Base-by-base conservation (phyloP, 345 rosid species). In the Populus ilicifolia region DNA sequence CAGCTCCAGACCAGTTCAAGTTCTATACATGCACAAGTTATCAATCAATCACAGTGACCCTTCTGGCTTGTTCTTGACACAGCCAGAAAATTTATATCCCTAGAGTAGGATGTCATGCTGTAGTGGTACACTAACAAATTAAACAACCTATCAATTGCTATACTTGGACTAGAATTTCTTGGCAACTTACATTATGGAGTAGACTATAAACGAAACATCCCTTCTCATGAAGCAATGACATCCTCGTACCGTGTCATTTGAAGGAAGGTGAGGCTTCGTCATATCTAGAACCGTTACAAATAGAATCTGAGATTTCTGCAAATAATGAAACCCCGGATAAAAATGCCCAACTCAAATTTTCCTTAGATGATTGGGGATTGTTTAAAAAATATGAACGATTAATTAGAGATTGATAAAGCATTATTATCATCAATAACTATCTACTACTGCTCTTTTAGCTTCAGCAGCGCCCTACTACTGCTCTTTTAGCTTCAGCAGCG, bases 261-360 rank as follows among this genome's bases (percentile, higher is more conserved):
- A 67, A 75, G 67, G 36, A 74, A 62, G 73, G 46, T 14, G 73
- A 17, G 23, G 10, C 23, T 69, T 67, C 71, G 7, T 72, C 38
- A 59, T 69, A 72, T 46, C 80, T 68, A 77, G 75, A 39, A 75
- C 52, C 68, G 79, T 72, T 79, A 80, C 74, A 73, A 69, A 70
- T 76, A 38, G 54, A 41, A 77, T 70, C 89, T 70, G 86, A 84
- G 88, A 86, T 82, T 86, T 83, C 82, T 62, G 70, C 74, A 87
- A 89, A 87, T 86, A 86, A 61, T 52, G 79, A 89, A 86, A 82
- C 81, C 90, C 79, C 85, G 77, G 87, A 76, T 16, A 48, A 80
- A 65, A 74, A 71, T 70, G 46, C 77, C 80, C 77, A 66, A 67
- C 62, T 70, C 73, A 27, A 50, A 62, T n/a, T 64, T 73, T 56